Conservation (phyloP, 345 rosid species). For the Brassica carinata region DNA sequence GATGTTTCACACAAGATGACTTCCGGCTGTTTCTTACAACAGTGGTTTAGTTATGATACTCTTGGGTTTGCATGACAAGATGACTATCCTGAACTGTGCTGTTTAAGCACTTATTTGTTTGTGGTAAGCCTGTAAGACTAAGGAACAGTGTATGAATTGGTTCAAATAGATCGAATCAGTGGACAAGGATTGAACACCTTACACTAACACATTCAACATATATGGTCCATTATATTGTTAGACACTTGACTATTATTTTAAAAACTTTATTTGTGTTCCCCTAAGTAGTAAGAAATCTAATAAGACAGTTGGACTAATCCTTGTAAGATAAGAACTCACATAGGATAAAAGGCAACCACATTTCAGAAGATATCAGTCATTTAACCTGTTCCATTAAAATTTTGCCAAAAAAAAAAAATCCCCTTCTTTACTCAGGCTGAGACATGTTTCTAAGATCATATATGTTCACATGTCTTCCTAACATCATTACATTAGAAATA, state of each 20-base stretch:
- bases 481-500: too few species aligned
- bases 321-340: background rate
- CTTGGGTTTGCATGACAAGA: background rate
- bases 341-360: background rate
- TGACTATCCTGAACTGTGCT: background rate
- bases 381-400: too few species aligned
- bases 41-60: background rate
- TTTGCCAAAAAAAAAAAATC: too few species aligned
- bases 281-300: background rate
- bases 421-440: too few species aligned
- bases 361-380: too few species aligned
- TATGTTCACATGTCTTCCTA: background rate
- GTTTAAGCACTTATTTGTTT: background rate
- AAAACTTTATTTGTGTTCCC: background rate
- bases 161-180: background rate
- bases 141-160: background rate
- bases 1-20: background rate
- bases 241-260: background rate
- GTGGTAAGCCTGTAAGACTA: constrained; percentile 1
- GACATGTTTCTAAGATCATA: background rate
- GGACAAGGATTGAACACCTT: background rate
- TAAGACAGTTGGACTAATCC: background rate
- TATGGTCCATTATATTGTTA: background rate
- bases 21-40: background rate
- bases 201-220: background rate